A percentile compares a stretch with the other conserved stretches of the same genome.
These are phyloP conservation scores for Helianthus annuus DNA, from an alignment of 129 eudicot genomes.

Conservation along the genomic window DNA sequence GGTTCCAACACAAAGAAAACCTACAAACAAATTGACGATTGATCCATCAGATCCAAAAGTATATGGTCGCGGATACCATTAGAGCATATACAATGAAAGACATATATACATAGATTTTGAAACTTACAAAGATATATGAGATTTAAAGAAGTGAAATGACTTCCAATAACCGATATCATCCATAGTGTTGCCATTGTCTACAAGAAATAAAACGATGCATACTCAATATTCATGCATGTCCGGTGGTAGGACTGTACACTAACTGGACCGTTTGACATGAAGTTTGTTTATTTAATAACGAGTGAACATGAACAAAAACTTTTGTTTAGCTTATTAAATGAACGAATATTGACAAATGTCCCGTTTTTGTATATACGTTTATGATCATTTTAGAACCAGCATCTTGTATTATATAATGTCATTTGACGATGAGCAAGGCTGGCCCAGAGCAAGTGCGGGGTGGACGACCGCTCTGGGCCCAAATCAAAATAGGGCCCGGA, in stretches of 20 bases:
- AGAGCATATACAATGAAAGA: not conserved
- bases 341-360: no score
- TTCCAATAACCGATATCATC: constrained; percentile 71
- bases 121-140: constrained; percentile 65
- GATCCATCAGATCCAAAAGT: not conserved
- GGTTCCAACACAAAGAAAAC: constrained; percentile 55
- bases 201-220: not conserved
- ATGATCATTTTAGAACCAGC: no score
- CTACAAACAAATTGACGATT: constrained; percentile 25
- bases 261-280: no score
- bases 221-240: not conserved
- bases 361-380: no score
- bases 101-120: not conserved
- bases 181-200: constrained; percentile 60
- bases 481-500: no score
- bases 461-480: no score
- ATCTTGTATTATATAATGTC: no score
- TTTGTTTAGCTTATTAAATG: no score
- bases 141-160: constrained; percentile 63
- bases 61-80: not conserved
- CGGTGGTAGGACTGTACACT: not conserved
- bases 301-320: no score
- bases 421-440: no score
- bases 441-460: no score
- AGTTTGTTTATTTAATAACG: no score